Conservation (phyloP, 768 basidiomycete genomes). For the Mycena leptocephala region DNA sequence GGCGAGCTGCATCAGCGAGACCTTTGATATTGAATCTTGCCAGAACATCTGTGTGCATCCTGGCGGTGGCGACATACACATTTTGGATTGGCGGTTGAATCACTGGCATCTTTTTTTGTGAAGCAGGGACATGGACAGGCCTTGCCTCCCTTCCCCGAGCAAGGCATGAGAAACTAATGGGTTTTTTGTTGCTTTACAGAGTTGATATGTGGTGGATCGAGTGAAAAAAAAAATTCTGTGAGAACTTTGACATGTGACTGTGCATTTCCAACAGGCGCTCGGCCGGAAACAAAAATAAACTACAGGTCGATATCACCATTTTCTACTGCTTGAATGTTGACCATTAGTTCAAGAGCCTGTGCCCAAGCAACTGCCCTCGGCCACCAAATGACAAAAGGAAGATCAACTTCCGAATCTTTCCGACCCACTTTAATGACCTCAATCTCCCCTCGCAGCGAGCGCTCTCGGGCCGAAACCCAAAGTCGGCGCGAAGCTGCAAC, state of each 20-base stretch:
- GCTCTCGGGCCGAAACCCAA: constrained; percentile 8
- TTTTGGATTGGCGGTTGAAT: background rate
- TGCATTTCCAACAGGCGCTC: too few relatives aligned
- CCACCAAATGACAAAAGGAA: background rate
- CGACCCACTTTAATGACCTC: background rate
- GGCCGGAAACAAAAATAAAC: background rate
- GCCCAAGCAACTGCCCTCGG: background rate
- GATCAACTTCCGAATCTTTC: background rate
- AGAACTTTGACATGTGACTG: too few relatives aligned
- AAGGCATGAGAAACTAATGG: background rate
- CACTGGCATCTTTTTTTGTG: background rate
- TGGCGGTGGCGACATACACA: too few relatives aligned
- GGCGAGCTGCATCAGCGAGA: too few relatives aligned
- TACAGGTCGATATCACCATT: background rate
- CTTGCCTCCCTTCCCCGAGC: background rate
- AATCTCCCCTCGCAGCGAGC: background rate
- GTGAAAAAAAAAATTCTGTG: too few relatives aligned
- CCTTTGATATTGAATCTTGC: background rate
- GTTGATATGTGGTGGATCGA: background rate
- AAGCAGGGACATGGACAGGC: background rate
- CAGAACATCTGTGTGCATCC: background rate
- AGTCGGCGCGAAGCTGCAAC: background rate
- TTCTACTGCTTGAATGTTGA: background rate
- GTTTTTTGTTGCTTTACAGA: background rate
- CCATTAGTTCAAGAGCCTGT: background rate